phyloP scores from a whole-genome alignment of 1,284 basidiomycete species.

The Leccinum fallax region DNA sequence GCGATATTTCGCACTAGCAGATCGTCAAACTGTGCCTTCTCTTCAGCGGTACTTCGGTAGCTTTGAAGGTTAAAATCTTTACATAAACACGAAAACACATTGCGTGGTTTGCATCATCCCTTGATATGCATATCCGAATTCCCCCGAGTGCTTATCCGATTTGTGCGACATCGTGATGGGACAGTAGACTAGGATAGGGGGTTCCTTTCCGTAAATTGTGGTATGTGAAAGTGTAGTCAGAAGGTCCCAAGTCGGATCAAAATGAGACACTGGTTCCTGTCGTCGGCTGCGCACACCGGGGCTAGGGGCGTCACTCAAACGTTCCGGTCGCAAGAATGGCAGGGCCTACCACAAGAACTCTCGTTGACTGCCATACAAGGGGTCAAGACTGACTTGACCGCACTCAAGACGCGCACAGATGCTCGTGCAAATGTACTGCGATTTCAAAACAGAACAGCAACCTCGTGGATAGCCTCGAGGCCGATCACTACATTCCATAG shows the following conservation, averaged over 20 bases:
- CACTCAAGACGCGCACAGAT: neutral
- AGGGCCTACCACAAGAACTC: neutral
- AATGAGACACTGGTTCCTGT: neutral
- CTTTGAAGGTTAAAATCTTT: neutral
- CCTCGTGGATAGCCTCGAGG: slow-evolving; percentile 20
- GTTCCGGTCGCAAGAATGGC: neutral
- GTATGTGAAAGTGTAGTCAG: neutral
- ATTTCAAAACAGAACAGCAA: slow-evolving; percentile 1
- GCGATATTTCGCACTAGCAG: neutral
- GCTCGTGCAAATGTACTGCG: neutral
- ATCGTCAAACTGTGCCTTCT: neutral
- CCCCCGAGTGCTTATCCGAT: neutral
- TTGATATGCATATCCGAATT: neutral
- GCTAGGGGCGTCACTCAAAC: neutral
- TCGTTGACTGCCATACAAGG: neutral
- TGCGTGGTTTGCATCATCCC: neutral
- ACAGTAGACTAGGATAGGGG: neutral
- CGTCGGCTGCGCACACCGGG: neutral
- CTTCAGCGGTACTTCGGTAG: neutral
- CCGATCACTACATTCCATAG: slow-evolving; percentile 6
- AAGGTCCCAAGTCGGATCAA: slow-evolving; percentile 15
- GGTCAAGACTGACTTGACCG: neutral
- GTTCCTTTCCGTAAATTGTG: slow-evolving; percentile 12
- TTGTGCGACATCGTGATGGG: neutral
- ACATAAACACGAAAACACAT: neutral